Conservation (phyloP, 257 asterid genomes). For the Rubia yunnanensis region DNA sequence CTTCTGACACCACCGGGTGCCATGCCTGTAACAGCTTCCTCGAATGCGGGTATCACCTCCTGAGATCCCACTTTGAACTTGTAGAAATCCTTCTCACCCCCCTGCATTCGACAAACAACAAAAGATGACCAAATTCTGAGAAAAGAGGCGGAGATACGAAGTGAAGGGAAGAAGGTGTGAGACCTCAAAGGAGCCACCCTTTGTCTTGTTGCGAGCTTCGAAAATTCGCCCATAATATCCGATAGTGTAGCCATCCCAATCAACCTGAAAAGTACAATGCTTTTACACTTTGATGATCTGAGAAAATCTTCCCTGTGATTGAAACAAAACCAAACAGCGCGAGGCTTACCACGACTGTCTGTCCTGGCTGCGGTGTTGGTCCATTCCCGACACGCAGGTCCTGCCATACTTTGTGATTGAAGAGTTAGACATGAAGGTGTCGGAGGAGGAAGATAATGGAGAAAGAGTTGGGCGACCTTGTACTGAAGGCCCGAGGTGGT, state of each 20-base stretch:
- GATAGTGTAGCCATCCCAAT: constrained; percentile 97
- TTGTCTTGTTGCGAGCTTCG: constrained; percentile 97
- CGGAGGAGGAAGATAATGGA: constrained; percentile 15
- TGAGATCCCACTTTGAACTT: constrained; percentile 80
- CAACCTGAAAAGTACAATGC: constrained; percentile 44
- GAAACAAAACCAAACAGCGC: background rate
- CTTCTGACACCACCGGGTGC: constrained; percentile 88
- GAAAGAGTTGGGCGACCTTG: constrained; percentile 45
- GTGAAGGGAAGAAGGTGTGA: constrained; percentile 10
- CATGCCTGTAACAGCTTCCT: constrained; percentile 93
- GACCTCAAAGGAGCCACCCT: constrained; percentile 97
- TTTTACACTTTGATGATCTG: background rate
- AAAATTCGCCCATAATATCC: constrained; percentile 98
- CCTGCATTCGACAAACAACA: constrained; percentile 42
- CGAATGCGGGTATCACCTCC: constrained; percentile 95
- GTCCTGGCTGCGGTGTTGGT: constrained; percentile 68
- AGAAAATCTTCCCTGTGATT: no score
- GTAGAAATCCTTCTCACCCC: constrained; percentile 85
- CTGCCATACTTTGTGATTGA: constrained; percentile 37
- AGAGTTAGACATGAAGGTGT: constrained; percentile 13
- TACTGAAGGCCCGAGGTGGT: constrained; percentile 91
- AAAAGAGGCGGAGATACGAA: background rate
- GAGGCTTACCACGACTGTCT: constrained; percentile 70
- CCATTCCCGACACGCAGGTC: constrained; percentile 82
- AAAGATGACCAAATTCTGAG: background rate